Evolutionary conservation across 352 stramenopile genomes (phyloP).

Genomic region (Phytophthora citricola): DNA sequence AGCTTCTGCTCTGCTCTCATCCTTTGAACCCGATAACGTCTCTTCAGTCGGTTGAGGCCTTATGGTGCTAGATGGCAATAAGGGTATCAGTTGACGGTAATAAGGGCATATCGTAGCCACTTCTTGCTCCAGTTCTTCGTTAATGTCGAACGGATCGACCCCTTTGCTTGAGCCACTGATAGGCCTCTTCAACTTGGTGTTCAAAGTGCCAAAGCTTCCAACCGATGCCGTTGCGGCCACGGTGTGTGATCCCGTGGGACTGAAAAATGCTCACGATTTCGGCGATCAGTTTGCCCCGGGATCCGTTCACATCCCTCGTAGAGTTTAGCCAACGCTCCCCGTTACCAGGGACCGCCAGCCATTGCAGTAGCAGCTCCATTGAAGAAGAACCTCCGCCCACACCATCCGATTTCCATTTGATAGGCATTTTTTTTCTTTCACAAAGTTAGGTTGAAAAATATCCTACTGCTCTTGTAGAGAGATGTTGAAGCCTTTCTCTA

Average conservation of each 20-base stretch:
- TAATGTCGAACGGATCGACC: not conserved
- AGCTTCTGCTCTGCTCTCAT: not conserved
- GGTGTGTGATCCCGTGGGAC: not conserved
- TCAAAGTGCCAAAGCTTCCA: conserved; percentile 3
- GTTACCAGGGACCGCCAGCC: conserved; percentile 7
- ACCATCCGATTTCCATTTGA: conserved; percentile 27
- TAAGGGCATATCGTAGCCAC: not conserved
- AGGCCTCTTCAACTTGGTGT: not conserved
- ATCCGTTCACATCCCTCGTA: not conserved
- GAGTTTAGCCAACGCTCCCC: not conserved
- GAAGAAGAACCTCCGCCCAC: conserved; percentile 14
- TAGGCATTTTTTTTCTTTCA: conserved; percentile 4
- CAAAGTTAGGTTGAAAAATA: conserved; percentile 6
- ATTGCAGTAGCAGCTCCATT: conserved; percentile 27
- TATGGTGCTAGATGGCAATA: not conserved
- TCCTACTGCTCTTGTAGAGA: conserved; percentile 4
- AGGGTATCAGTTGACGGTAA: conserved; percentile 2
- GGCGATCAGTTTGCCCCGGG: not conserved
- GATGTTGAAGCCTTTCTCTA: not conserved
- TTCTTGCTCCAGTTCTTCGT: not conserved
- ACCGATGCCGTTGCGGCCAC: not conserved
- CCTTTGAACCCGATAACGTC: no score
- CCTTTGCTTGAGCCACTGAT: not conserved
- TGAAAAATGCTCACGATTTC: not conserved
- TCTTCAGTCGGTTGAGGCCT: no score